A percentile compares a stretch with the other conserved stretches of the same genome.
Conservation (phyloP, 352 stramenopile species). For the Globisporangium nagaii region DNA sequence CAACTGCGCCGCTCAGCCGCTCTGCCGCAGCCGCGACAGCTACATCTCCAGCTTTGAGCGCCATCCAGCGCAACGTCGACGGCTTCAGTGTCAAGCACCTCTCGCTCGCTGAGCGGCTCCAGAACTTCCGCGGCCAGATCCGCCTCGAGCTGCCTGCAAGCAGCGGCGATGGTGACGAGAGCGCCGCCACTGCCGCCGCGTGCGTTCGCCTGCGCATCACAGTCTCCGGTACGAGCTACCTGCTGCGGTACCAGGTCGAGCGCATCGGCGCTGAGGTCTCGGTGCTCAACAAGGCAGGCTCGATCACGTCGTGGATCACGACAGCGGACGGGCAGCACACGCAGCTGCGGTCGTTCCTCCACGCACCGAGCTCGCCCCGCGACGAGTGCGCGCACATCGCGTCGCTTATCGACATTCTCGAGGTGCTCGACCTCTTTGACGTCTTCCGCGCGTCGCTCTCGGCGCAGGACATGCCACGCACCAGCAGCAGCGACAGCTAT, state of each 20-base stretch:
- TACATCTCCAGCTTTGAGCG: too few species aligned
- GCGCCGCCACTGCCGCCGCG: not conserved
- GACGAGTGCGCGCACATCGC: slow-evolving; percentile 25
- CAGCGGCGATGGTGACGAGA: not conserved
- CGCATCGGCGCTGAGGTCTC: slow-evolving; percentile 34
- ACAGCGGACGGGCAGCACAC: slow-evolving; percentile 20
- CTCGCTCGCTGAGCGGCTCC: slow-evolving; percentile 29
- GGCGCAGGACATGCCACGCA: slow-evolving; percentile 2
- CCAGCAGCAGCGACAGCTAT: not conserved
- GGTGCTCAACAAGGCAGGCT: slow-evolving; percentile 30
- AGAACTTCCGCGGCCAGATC: slow-evolving; percentile 40
- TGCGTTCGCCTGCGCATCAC: slow-evolving; percentile 27
- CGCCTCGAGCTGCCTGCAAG: slow-evolving; percentile 26
- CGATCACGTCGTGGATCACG: slow-evolving; percentile 47
- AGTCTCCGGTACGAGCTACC: slow-evolving; percentile 25
- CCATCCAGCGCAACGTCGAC: not conserved
- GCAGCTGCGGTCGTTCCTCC: slow-evolving; percentile 35
- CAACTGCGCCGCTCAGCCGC: not conserved
- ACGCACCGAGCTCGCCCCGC: not conserved
- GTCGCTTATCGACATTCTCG: slow-evolving; percentile 33
- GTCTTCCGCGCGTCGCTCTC: slow-evolving; percentile 23
- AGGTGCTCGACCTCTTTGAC: slow-evolving; percentile 43
- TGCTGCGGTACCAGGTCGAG: slow-evolving; percentile 40
- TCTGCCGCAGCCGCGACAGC: too few species aligned
- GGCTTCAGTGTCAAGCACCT: slow-evolving; percentile 17